A percentile compares a stretch with the other conserved stretches of the same genome.
These are phyloP conservation scores for Tricholoma furcatifolium DNA, from an alignment of 768 basidiomycete genomes.

Conservation along the genomic window DNA sequence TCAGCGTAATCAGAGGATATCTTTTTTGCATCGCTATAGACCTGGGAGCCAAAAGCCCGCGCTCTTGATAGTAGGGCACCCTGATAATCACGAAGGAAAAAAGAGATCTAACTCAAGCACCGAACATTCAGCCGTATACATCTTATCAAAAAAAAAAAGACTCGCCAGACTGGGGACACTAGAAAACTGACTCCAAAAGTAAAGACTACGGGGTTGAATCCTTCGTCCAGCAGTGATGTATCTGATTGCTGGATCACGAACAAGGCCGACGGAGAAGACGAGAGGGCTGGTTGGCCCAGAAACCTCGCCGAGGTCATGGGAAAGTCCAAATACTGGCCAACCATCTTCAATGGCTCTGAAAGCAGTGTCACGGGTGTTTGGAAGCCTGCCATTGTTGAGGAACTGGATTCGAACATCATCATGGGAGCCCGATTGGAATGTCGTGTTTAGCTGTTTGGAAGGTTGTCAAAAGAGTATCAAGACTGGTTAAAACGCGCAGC, in stretches of 20 bases:
- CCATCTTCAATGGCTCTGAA: constrained; percentile 55
- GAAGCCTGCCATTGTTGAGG: constrained; percentile 49
- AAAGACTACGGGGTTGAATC: constrained; percentile 43
- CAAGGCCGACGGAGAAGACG: constrained; percentile 46
- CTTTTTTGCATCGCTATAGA: constrained; percentile 42
- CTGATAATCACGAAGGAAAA: constrained; percentile 42
- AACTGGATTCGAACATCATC: constrained; percentile 55
- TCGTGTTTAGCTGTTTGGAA: constrained; percentile 41
- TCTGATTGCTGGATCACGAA: constrained; percentile 47
- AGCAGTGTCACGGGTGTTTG: constrained; percentile 51
- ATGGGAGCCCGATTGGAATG: constrained; percentile 58
- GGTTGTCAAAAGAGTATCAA: background rate
- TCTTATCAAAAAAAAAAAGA: background rate
- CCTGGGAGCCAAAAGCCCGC: constrained; percentile 41
- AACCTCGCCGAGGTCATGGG: constrained; percentile 55
- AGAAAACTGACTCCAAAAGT: constrained; percentile 43
- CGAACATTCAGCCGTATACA: background rate
- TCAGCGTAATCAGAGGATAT: constrained; percentile 51
- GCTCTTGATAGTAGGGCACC: constrained; percentile 44
- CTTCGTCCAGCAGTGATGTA: constrained; percentile 45
- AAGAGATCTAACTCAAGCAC: constrained; percentile 37
- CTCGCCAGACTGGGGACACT: constrained; percentile 32
- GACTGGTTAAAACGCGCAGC: constrained; percentile 11
- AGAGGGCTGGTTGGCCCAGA: constrained; percentile 31
- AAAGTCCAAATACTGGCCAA: constrained; percentile 65